Evolutionary conservation across 768 basidiomycete species (phyloP), one percentile per base, ranked within the genome.

Genomic region (Leccinum disarticulatum): DNA sequence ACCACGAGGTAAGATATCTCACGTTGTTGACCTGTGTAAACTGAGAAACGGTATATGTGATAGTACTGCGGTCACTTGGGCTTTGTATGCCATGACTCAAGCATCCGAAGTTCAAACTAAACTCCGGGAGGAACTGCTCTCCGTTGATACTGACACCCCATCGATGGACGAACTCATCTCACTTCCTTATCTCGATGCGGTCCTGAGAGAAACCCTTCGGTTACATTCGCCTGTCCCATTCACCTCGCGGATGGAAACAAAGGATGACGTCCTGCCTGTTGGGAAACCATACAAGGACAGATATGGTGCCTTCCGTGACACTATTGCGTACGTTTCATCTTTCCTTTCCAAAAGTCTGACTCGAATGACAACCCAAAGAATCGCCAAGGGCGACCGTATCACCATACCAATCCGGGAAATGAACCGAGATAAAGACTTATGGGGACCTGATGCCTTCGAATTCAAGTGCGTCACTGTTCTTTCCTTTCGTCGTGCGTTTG

Each of bases 111-210:
- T 81, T 7, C 87, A 90, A 62, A 72, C 64, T 7, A 82, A 82
- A 62, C 78, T 92, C 0, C 79, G 87, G 1, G 77, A 82, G 2
- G 88, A 91, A 64, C 74, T 87, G 1, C 70, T 82, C 9, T 66
- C 73, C 0, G 73, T 86, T 13, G 65, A 76, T 1, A 84, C 82
- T 0, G 83, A 87, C 8, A 81, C 73, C 0, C 88, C 88, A 3
- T 79, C 80, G 3, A 88, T 90, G 85, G 90, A 91, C 41, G 80
- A 86, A 36, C 79, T 92, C 2, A 81, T 82, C 55, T 76, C 80
- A 4, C 76, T 93, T 3, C 81, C 86, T 0, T 90, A 88, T 64
- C 83, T 92, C 19, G 89, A 90, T 62, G 77, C 76, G 17, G 80
- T 88, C 9, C 76, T 87, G 3, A 79, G 81, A 8, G 88, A 89